Conservation (phyloP, 331 rosid genomes). For the Malus hybrid region DNA sequence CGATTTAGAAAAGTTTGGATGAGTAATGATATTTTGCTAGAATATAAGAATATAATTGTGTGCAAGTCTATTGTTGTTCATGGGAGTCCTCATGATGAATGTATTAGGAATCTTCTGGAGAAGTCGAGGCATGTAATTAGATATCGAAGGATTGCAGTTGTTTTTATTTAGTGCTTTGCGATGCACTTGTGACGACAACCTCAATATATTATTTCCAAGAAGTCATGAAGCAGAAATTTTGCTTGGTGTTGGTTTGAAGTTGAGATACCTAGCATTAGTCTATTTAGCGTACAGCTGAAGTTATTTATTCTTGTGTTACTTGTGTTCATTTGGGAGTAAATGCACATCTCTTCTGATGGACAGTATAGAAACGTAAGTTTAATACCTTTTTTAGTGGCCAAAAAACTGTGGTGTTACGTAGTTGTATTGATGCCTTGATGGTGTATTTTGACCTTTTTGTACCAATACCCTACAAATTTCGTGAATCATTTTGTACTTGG, state of each 20-base stretch:
- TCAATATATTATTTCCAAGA: not conserved
- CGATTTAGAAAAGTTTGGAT: not conserved
- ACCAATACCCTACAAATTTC: not conserved
- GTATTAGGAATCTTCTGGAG: not conserved
- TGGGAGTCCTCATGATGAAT: not conserved
- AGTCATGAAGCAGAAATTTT: not conserved
- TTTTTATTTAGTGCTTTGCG: not conserved
- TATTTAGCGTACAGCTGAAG: too few species aligned
- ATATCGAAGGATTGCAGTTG: not conserved
- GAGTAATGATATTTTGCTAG: not conserved
- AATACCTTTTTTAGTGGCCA: not conserved
- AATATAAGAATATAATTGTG: not conserved
- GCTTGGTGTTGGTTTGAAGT: not conserved
- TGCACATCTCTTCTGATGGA: not conserved
- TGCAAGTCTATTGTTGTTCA: not conserved
- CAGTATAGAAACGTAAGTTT: not conserved
- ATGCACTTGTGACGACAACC: not conserved
- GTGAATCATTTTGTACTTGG: not conserved
- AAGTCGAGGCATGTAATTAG: not conserved
- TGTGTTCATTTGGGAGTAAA: too few species aligned
- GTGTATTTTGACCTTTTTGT: not conserved
- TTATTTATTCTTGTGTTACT: too few species aligned
- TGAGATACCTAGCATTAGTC: not conserved
- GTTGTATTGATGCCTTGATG: not conserved
- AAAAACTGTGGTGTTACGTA: not conserved